These are phyloP conservation scores for Ephemerocybe angulata DNA, from an alignment of 768 basidiomycete genomes.

Conservation along the genomic window DNA sequence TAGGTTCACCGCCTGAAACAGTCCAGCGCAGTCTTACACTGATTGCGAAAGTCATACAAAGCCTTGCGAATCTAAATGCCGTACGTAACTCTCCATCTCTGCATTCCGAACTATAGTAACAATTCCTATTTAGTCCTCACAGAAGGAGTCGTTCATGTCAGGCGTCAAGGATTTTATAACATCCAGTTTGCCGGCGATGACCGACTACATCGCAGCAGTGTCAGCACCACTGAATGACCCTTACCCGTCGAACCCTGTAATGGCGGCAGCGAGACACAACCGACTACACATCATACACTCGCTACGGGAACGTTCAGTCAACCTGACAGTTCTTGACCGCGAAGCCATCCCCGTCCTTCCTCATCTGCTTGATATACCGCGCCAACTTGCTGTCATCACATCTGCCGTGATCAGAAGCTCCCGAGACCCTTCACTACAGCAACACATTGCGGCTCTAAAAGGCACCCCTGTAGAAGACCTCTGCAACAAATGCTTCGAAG, in stretches of 20 bases:
- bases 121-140: conserved; percentile 40
- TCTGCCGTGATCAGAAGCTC: conserved; percentile 73
- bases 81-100: conserved; percentile 36
- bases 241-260: conserved; percentile 22
- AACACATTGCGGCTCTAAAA: conserved; percentile 24
- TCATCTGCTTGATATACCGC: conserved; percentile 72
- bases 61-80: conserved; percentile 78
- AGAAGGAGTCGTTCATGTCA: conserved; percentile 82
- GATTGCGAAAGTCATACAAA: conserved; percentile 88
- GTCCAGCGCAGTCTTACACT: conserved; percentile 80
- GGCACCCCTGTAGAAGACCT: conserved; percentile 51
- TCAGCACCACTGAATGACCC: conserved; percentile 49
- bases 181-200: conserved; percentile 63
- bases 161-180: conserved; percentile 71
- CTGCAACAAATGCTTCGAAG: conserved; percentile 57
- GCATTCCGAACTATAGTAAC: background rate
- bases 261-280: conserved; percentile 42
- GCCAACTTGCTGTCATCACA: conserved; percentile 71
- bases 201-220: conserved; percentile 73
- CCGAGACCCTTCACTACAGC: conserved; percentile 35
- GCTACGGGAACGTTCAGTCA: conserved; percentile 53
- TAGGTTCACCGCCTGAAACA: conserved; percentile 62
- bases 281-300: conserved; percentile 51
- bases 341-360: conserved; percentile 75
- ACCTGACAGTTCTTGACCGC: conserved; percentile 54